Base-by-base conservation (phyloP, 768 basidiomycete species). In the Lenzites betulinus region DNA sequence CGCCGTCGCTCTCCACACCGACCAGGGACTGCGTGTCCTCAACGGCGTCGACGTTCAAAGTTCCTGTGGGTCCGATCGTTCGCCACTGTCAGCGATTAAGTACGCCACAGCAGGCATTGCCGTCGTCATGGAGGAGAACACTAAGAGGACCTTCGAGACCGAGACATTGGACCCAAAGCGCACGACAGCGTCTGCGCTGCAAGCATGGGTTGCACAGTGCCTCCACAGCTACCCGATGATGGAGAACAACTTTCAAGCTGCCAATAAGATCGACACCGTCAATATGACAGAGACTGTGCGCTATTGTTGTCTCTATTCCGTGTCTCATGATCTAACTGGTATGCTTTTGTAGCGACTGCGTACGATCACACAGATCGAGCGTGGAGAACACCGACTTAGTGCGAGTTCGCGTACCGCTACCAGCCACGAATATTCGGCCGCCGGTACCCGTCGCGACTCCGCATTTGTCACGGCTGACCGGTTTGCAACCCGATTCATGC, bases 21-120 rank as follows among this genome's bases (percentile, higher is more conserved):
- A 81, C 39, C 70, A 78, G 43, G 66, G 69, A 1, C 63, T 87
- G 23, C 77, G 77, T 39, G 64, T 88, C 43, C 67, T 70, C 7
- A 76, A 79, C 30, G 85, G 77, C n/a, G 69, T 87, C 39, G 85
- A 88, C 65, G 78, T 89, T 22, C 85, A 87, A 63, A 82, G 81
- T 4, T 79, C 75, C 2, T 80, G 80, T 64, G 73, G 73, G 9
- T 60, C 42, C 15, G 50, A 55, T 12, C 80, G 83, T 6, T 53
- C 30, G 11, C 30, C 30, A 11, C 79, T 7, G 70, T 69, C 1
- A 11, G 74, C 78, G 0, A 78, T 87, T 63, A 67, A 75, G 62
- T 75, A 60, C 35, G 69, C 67, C 28, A 53, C 69, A 28, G 60
- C 50, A 2, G 66, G 69, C 9, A 42, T 39, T 28, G 42, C 51